Evolutionary conservation across 371 early-diverging fungal genomes (phyloP).

Genomic region (Mortierella sp.): DNA sequence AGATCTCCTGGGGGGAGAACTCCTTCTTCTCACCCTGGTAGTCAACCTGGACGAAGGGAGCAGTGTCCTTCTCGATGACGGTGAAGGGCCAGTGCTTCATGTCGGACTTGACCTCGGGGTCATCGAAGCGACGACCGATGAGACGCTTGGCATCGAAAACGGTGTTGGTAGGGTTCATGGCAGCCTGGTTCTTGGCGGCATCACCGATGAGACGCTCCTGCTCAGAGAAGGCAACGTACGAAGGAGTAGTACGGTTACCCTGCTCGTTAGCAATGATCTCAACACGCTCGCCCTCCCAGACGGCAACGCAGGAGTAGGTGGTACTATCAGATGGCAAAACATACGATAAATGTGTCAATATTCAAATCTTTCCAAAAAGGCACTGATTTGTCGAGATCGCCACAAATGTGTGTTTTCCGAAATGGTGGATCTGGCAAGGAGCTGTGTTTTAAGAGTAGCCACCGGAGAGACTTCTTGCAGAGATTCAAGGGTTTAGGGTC

Average conservation of each 20-base stretch:
- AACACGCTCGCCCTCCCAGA: conserved; percentile 78
- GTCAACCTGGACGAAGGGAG: conserved; percentile 86
- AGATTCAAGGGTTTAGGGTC: neutral
- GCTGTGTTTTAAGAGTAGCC: neutral
- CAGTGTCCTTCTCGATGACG: conserved; percentile 77
- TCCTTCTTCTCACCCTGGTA: conserved; percentile 83
- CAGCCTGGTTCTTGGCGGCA: conserved; percentile 90
- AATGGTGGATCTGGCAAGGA: neutral
- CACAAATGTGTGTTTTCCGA: neutral
- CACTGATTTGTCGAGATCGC: neutral
- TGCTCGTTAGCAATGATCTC: conserved; percentile 94
- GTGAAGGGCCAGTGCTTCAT: conserved; percentile 93
- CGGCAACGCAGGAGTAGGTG: conserved; percentile 89
- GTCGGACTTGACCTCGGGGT: conserved; percentile 89
- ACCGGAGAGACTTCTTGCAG: neutral
- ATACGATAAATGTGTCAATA: neutral
- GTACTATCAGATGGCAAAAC: conserved; percentile 80
- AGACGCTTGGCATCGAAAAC: conserved; percentile 97
- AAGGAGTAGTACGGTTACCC: conserved; percentile 95
- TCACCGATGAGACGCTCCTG: conserved; percentile 90
- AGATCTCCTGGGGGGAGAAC: conserved; percentile 94
- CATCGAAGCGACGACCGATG: conserved; percentile 95
- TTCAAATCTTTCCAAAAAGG: neutral
- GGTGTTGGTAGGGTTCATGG: conserved; percentile 89
- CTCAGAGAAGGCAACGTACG: conserved; percentile 92